Evolutionary conservation across 805 yeast genomes (phyloP), one percentile per base, ranked within the genome.

Genomic region (Candida schatavii): DNA sequence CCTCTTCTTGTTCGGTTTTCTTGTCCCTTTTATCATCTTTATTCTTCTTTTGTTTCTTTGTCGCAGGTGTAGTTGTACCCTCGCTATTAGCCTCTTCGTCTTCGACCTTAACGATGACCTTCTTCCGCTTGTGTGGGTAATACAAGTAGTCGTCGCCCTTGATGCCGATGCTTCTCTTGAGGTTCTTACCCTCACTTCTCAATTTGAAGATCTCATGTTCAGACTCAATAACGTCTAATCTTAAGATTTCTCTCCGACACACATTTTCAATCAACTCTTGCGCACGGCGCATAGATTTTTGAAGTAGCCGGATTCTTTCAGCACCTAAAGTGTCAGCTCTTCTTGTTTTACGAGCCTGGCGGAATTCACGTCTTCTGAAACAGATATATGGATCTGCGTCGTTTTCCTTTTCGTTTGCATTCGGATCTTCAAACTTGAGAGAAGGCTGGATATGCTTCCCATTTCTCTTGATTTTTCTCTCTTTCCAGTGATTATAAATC

Each of bases 281-380:
- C 1, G 96, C 95, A 38, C 81, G 75, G 47, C 79, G 83, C 66
- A 93, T 72, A 46, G 93, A 96, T 46, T 75, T 75, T 47, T 85
- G 87, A 25, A 93, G 68, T 43, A 77, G 60, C 18, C 93, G 75
- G 38, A 93, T 70, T 49, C 90, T 79, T 61, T 90, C 97, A 11
- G 89, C 83, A 51, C 93, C 88, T 52, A 88, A 86, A 26, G 86
- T 78, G 66, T 93, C 99, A 0, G 97, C 87, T 49, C 98, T 80
- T 62, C 99, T 80, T 0, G 99, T 93, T 62, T 93, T 93, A 62
- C 99, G 84, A 23, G 95, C 93, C 58, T 87, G 97, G 50, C 99
- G 80, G 49, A 88, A 84, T 57, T 90, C 98, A 62, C 99, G 84
- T 51, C 97, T 81, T 55, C 99, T 79, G 72, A 93, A 93, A 68